Base-by-base conservation (phyloP, 1,284 basidiomycete genomes). In the Chalciporus sp. region DNA sequence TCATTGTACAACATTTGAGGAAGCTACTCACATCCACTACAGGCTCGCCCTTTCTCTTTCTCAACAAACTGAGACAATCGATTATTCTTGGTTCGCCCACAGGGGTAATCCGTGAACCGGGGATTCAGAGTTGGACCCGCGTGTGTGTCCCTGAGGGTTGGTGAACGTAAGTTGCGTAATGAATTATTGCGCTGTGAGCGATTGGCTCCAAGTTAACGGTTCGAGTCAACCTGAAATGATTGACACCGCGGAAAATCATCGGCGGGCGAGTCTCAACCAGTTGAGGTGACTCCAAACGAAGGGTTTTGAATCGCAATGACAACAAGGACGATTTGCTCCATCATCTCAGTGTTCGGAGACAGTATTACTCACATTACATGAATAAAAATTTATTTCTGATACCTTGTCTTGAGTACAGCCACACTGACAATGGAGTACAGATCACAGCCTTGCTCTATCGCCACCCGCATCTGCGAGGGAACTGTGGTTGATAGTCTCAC, bases 401-500 rank as follows among this genome's bases (percentile, higher is more conserved):
- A 4, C 12, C 29, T 14, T 31, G 29, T 31, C 29, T 31, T 31
- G 29, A 3, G 10, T 31, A 31, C 29, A 14, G 19, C 35, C 33
- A 42, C 23, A 23, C 23, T 3, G 4, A 31, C 29, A 31, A 12
- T 4, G 29, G 29, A 10, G 16, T 35, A 16, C 16, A 16, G 43
- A 46, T 49, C 46, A 27, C 46, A 43, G 46, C 41, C 51, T 23
- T 42, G 7, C 28, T 23, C 17, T 12, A 35, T 42, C 44, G 39
- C 28, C 20, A 16, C 26, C 35, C 46, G 23, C 35, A 28, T 51
- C 23, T 31, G 35, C 42, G 16, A 28, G 23, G 28, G 12, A 42
- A 28, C 11, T 11, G 23, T 27, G 12, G 35, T 29, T 23, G 17
- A 9, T 11, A 20, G 17, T 33, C 41, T 62, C 26, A 61, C 40